Base-by-base conservation (phyloP, 345 rosid genomes). In the Ailanthus altissimus region DNA sequence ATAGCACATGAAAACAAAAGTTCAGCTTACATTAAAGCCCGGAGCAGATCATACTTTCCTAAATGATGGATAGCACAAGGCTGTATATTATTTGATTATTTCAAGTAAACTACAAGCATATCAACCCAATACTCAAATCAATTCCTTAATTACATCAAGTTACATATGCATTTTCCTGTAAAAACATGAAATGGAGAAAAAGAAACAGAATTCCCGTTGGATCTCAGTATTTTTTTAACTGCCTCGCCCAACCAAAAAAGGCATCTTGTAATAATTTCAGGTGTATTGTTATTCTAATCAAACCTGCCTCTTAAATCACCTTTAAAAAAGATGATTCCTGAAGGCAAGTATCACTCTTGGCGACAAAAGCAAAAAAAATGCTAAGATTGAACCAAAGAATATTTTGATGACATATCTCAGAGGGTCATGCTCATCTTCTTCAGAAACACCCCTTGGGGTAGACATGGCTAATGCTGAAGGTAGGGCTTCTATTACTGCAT, bases 401-500 rank as follows among this genome's bases (percentile, higher is more conserved):
- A 90, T 64, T 86, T 90, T 93, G 49, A 85, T 81, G 2, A 83
- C 80, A 75, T 88, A 85, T 61, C 75, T 76, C 61, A 91, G 46
- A 0, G 88, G 88, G 70, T 95, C 91, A 11, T 65, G 58, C 45
- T 89, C 88, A 13, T 69, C 80, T 57, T 88, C 91, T 72, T 88
- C 91, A 2, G 86, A 70, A n/a, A 70, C 51, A 56, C 28, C 80
- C 5, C 5, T 73, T 46, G 93, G 67, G 53, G 74, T 80, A 16
- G 83, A 80, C 77, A 90, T 75, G 72, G 92, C 90, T 74, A 79
- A 67, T 0, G 97, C 93, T n/a, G 91, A 87, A 74, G 99, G 97
- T 58, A 95, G 83, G 7, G 93, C 91, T 85, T 95, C 98, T 50
- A 92, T 76, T 36, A 93, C 97, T 32, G 93, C 98, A 86, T 95